Base-by-base conservation (phyloP, 2,329 filamentous ascomycete species). In the Pestalotiopsis sp. region DNA sequence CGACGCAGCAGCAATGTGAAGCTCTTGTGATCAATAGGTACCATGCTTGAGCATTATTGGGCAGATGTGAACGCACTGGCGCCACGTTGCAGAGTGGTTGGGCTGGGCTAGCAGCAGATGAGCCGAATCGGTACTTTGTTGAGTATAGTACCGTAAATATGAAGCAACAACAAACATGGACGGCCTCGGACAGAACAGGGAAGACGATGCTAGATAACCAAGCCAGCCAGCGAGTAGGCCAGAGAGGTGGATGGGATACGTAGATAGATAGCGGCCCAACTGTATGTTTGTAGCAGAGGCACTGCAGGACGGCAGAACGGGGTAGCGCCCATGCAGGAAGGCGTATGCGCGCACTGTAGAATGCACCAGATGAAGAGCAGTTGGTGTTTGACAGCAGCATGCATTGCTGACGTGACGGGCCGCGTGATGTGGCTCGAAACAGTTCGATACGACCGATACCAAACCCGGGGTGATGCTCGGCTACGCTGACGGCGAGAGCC, bases 321-420 rank as follows among this genome's bases (percentile, higher is more conserved):
- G 69, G 70, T 70, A 70, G 45, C 17, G 17, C 45, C 17, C 17
- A n/a, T 52, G 45, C 45, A 52, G 14, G 7, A 52, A 45, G 41
- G 17, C 69, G 70, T 70, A 23, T 36, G 27, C 58, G 71, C 71
- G 74, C 70, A 71, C 64, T 36, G 65, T 66, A 58, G 69, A 71
- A 69, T 64, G 13, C 59, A 45, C 60, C 27, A 64, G 71, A 68
- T 69, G 64, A 68, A 61, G 39, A 64, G 69, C 68, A 65, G 66
- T 38, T 62, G 67, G 69, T 65, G 71, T 74, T 73, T 70, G 70
- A 71, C 72, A 73, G 65, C 72, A 70, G 73, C 60, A 74, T 74
- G 72, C 70, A 66, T 68, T 66, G 71, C 70, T 69, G 69, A 71
- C 64, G 72, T 61, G 69, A 70, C 70, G 38, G 61, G 38, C 70